Evolutionary conservation across 2,329 filamentous ascomycete species (phyloP), one percentile per base, ranked within the genome.

Genomic region (Aspergillus versicolor): DNA sequence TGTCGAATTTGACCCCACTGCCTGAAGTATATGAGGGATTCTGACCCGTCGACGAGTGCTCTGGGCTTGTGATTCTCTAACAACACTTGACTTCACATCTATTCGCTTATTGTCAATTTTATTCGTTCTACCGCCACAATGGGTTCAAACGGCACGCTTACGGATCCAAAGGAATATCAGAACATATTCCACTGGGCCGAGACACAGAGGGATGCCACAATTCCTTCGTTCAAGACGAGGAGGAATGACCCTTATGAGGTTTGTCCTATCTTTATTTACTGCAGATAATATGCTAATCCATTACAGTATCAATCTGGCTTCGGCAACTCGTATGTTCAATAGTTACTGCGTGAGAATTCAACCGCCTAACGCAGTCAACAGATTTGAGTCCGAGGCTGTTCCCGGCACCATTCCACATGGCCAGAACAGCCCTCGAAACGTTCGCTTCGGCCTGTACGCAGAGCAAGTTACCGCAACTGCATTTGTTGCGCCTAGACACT

Each of bases 111-210:
- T 24, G 6, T 12, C 17, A 6, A n/a, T 9, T 15, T 17, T 22
- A 37, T 37, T 13, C 12, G 32, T 5, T n/a, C 12, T 37, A 49
- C 27, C 46, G 47, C 41, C 52, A 66, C 15, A 34, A 70, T 71
- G 67, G 58, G 63, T 59, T 69, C 68, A 9, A 65, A 62, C 48
- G 61, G 57, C 24, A 59, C 59, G 2, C 57, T 70, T 8, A 56
- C 68, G 2, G 67, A 70, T 52, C 67, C 70, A 45, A 38, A 68
- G 42, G 77, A 82, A 43, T 82, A 81, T 61, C 78, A 81, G 53
- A 78, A 79, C 50, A 79, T 81, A 63, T 81, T 82, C 58, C 80
- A 82, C 65, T 85, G 83, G 83, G 83, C 82, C 0, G 82, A 84
- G 65, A 84, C 82, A n/a, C 83, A 85, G 62, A 78, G 84, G 64